These are phyloP conservation scores for Oryza glaberrima DNA, from an alignment of 176 grass and related monocot species.

Conservation along the genomic window DNA sequence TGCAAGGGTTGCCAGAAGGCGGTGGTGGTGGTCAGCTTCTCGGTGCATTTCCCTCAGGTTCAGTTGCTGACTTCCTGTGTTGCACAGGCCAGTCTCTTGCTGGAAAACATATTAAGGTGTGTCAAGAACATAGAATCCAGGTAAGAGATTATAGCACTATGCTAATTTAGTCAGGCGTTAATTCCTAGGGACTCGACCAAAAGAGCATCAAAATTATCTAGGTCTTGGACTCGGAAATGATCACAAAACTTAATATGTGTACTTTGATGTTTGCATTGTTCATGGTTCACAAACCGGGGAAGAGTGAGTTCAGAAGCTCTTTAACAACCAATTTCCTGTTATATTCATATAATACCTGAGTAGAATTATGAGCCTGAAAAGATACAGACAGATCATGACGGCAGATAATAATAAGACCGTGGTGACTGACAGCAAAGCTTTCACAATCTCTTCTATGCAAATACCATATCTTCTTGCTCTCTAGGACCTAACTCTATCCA, in stretches of 20 bases:
- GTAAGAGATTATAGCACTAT: neutral
- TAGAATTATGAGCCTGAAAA: neutral
- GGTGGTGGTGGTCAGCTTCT: neutral
- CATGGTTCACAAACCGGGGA: neutral
- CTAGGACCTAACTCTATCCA: neutral
- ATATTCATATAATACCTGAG: neutral
- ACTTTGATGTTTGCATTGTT: neutral
- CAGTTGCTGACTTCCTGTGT: slow-evolving; percentile 3
- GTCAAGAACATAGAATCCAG: neutral
- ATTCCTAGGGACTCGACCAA: neutral
- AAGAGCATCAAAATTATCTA: neutral
- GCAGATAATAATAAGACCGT: neutral
- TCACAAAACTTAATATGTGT: neutral
- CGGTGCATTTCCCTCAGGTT: neutral
- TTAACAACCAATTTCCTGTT: neutral
- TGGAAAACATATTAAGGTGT: slow-evolving; percentile 43
- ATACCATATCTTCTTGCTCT: neutral
- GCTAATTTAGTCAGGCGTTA: slow-evolving; percentile 3
- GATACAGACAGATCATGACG: neutral
- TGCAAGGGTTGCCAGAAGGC: slow-evolving; percentile 32
- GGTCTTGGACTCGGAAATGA: neutral
- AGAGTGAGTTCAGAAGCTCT: neutral
- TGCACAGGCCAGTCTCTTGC: slow-evolving; percentile 84
- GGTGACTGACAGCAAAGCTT: neutral
- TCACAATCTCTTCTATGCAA: neutral